A percentile compares a stretch with the other conserved stretches of the same genome.
Evolutionary conservation across 805 yeast genomes (phyloP).

Genomic region (Saturnispora sanitii): DNA sequence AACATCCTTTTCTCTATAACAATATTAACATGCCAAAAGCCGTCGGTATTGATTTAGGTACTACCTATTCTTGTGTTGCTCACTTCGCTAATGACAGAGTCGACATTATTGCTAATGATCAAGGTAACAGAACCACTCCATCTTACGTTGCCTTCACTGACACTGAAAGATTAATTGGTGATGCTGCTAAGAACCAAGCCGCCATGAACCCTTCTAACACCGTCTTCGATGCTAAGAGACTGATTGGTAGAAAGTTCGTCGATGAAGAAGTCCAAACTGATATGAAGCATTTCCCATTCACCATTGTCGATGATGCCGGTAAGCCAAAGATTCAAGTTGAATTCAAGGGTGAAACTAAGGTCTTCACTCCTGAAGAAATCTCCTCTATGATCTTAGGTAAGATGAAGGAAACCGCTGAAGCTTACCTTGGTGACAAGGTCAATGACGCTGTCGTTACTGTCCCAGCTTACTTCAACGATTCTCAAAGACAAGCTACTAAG

Average conservation of each 20-base stretch:
- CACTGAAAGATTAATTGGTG: constrained; percentile 89
- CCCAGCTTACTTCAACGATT: constrained; percentile 76
- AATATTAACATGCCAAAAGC: constrained; percentile 36
- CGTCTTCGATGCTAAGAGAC: constrained; percentile 84
- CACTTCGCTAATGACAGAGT: constrained; percentile 87
- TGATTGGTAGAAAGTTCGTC: constrained; percentile 81
- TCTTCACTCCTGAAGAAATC: constrained; percentile 89
- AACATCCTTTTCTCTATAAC: background rate
- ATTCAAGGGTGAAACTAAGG: constrained; percentile 86
- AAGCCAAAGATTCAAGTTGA: constrained; percentile 89
- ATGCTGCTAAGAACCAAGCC: constrained; percentile 96
- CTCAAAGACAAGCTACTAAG: constrained; percentile 79
- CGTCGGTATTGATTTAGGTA: constrained; percentile 75
- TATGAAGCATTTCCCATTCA: constrained; percentile 89
- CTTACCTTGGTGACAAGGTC: constrained; percentile 41
- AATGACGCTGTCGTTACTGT: constrained; percentile 75
- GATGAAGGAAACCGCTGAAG: constrained; percentile 58
- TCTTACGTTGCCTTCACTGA: constrained; percentile 93
- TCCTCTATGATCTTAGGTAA: constrained; percentile 75
- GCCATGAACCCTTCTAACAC: constrained; percentile 89
- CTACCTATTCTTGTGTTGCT: constrained; percentile 93
- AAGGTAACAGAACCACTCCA: constrained; percentile 97
- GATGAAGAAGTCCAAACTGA: constrained; percentile 79
- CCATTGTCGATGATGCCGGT: constrained; percentile 67
- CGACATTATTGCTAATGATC: constrained; percentile 94